Evolutionary conservation across 1,139 yeast species (phyloP).

Genomic region (Taiozyma sp.): DNA sequence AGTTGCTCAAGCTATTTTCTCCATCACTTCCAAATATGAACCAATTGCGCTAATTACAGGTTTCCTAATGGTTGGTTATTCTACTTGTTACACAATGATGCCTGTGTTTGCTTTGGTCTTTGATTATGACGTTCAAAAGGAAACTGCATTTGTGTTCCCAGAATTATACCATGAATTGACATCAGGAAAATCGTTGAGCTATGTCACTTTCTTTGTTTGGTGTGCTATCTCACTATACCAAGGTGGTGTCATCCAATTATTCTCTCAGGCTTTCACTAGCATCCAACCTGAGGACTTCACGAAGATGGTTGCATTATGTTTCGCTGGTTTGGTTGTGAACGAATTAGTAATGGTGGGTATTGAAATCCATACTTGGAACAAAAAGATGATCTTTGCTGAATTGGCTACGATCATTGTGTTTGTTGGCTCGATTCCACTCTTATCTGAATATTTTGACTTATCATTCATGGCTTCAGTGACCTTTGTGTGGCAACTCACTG

Average conservation of each 20-base stretch:
- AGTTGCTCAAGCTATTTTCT: conserved; percentile 94
- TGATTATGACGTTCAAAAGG: conserved; percentile 90
- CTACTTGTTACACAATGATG: conserved; percentile 96
- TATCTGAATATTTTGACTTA: conserved; percentile 80
- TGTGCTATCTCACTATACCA: conserved; percentile 82
- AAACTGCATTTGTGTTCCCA: conserved; percentile 85
- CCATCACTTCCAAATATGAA: conserved; percentile 81
- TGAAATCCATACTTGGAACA: conserved; percentile 88
- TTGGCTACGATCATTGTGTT: conserved; percentile 64
- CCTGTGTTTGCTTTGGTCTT: conserved; percentile 93
- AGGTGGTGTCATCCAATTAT: conserved; percentile 76
- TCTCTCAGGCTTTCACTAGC: conserved; percentile 74
- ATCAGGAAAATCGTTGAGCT: conserved; percentile 80
- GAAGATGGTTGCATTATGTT: conserved; percentile 82
- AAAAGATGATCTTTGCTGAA: conserved; percentile 69
- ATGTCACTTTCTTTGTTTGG: conserved; percentile 89
- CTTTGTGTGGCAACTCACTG: conserved; percentile 66
- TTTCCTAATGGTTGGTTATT: conserved; percentile 97
- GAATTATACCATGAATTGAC: conserved; percentile 92
- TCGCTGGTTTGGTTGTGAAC: conserved; percentile 73
- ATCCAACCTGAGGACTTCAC: conserved; percentile 50
- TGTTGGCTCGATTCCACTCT: conserved; percentile 73
- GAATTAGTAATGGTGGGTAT: conserved; percentile 93
- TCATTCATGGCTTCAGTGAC: conserved; percentile 51
- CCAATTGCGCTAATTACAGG: conserved; percentile 95